Percentiles rank a stretch among this genome's conserved stretches.
Conservation (phyloP, 23 red algal genomes). For the Gracilaria caudata region DNA sequence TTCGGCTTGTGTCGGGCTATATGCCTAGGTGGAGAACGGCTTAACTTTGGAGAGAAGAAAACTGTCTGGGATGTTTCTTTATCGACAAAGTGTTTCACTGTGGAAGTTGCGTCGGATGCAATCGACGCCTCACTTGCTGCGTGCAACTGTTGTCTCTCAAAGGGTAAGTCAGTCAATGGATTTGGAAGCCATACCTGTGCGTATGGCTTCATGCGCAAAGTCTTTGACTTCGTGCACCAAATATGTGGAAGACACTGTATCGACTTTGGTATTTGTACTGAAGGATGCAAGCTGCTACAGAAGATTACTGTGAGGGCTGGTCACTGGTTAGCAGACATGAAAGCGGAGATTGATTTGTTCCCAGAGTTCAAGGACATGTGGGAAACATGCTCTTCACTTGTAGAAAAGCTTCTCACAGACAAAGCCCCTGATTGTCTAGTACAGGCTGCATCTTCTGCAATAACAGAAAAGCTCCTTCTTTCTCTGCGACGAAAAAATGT, state of each 20-base stretch:
- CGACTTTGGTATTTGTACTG: constrained; percentile 46
- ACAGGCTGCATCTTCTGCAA: constrained; percentile 32
- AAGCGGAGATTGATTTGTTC: background rate
- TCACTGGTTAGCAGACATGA: background rate
- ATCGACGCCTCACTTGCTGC: constrained; percentile 36
- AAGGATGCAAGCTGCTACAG: constrained; percentile 60
- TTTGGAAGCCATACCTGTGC: constrained; percentile 46
- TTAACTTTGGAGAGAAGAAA: constrained; percentile 48
- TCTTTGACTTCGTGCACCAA: constrained; percentile 54
- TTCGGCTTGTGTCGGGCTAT: constrained; percentile 66
- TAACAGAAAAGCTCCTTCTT: constrained; percentile 43
- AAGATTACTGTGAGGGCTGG: constrained; percentile 32
- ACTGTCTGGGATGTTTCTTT: constrained; percentile 58
- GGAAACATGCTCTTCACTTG: constrained; percentile 31
- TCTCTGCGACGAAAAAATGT: constrained; percentile 20
- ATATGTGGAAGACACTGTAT: constrained; percentile 13
- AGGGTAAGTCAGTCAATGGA: background rate
- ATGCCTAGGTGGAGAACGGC: constrained; percentile 44
- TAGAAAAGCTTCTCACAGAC: constrained; percentile 43
- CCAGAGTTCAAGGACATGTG: constrained; percentile 49
- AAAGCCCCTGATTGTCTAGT: constrained; percentile 44
- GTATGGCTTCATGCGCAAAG: constrained; percentile 60
- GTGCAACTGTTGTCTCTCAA: constrained; percentile 17
- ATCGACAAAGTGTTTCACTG: constrained; percentile 32
- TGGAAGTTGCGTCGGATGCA: constrained; percentile 29